Evolutionary conservation across 257 asterid species (phyloP).

Genomic region (Thymus mandschuricus): DNA sequence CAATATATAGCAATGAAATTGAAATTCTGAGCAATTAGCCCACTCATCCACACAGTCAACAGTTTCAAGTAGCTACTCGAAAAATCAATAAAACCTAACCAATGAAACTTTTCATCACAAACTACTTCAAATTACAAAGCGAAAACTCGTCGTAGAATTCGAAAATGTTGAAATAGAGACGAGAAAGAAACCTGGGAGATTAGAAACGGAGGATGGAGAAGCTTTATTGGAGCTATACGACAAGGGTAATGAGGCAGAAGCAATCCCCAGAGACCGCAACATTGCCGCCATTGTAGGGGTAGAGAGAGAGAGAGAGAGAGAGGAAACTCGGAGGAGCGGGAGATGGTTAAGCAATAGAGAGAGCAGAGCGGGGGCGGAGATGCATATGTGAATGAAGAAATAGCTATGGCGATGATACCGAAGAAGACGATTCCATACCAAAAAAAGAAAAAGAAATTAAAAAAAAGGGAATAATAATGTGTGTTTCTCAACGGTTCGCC

Average conservation of each 20-base stretch:
- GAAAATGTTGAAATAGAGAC: background rate
- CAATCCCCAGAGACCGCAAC: constrained; percentile 41
- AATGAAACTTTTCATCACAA: too few species aligned
- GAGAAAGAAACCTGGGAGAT: constrained; percentile 32
- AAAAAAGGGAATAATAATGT: too few species aligned
- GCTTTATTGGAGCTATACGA: constrained; percentile 49
- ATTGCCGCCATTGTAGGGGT: constrained; percentile 44
- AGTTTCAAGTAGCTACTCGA: too few species aligned
- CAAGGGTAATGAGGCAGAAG: constrained; percentile 43
- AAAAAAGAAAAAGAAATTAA: too few species aligned
- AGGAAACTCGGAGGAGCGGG: background rate
- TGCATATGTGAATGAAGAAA: constrained; percentile 18
- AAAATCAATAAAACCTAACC: too few species aligned
- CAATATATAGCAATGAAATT: too few species aligned
- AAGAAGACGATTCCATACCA: too few species aligned
- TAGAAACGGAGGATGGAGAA: constrained; percentile 27
- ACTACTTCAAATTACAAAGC: too few species aligned
- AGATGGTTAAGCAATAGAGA: constrained; percentile 8
- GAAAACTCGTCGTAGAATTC: background rate
- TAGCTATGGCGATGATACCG: constrained; percentile 34
- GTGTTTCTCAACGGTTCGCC: too few species aligned
- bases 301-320: background rate
- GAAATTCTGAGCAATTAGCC: constrained; percentile 2
- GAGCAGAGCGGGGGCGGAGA: constrained; percentile 36
- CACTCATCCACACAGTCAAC: background rate